Evolutionary conservation across 2,329 filamentous ascomycete genomes (phyloP).

Genomic region (Cadophora sp.): DNA sequence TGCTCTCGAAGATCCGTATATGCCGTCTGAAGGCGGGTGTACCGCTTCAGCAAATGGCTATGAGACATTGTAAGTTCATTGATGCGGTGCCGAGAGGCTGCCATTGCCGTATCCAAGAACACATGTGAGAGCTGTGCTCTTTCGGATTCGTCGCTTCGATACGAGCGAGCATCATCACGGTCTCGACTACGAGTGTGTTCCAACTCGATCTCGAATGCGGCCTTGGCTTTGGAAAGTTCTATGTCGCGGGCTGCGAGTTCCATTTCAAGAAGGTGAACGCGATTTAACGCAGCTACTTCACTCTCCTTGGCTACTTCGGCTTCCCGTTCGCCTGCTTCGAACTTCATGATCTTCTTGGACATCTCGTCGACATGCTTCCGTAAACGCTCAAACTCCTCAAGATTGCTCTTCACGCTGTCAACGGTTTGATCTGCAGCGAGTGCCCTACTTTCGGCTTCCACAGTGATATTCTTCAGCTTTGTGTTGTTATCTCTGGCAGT

Average conservation of each 20-base stretch:
- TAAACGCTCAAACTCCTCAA: slow-evolving; percentile 65
- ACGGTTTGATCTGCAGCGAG: slow-evolving; percentile 68
- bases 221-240: slow-evolving; percentile 50
- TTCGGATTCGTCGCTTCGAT: slow-evolving; percentile 18
- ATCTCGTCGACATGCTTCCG: slow-evolving; percentile 65
- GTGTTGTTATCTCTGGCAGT: slow-evolving; percentile 65
- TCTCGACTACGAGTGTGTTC: slow-evolving; percentile 47
- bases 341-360: slow-evolving; percentile 65
- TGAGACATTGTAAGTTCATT: slow-evolving; percentile 59
- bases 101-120: slow-evolving; percentile 34
- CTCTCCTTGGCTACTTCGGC: slow-evolving; percentile 63
- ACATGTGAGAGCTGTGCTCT: slow-evolving; percentile 24
- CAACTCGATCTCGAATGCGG: slow-evolving; percentile 56
- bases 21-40: slow-evolving; percentile 56
- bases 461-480: slow-evolving; percentile 69
- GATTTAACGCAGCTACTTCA: slow-evolving; percentile 63
- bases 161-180: slow-evolving; percentile 41
- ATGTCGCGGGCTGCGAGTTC: slow-evolving; percentile 60
- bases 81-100: slow-evolving; percentile 47
- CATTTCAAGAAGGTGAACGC: slow-evolving; percentile 64
- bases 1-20: slow-evolving; percentile 47
- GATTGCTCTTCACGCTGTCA: slow-evolving; percentile 66
- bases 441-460: slow-evolving; percentile 73
- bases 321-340: slow-evolving; percentile 68
- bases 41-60: slow-evolving; percentile 55